A percentile compares a stretch with the other conserved stretches of the same genome.
These are phyloP conservation scores for Glycine latifolia DNA, from an alignment of 306 rosid species.

Conservation along the genomic window DNA sequence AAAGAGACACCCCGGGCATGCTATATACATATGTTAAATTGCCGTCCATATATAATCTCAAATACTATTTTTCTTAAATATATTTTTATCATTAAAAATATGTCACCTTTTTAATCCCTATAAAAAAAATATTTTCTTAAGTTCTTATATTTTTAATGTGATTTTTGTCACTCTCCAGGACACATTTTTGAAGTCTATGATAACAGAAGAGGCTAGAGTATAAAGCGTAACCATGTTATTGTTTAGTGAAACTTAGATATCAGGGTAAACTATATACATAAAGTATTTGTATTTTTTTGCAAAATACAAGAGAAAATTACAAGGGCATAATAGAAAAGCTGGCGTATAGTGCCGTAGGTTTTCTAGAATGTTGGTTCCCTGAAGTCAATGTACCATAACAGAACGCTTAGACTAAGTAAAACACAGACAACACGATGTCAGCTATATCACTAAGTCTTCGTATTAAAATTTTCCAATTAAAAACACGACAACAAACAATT, in stretches of 20 bases:
- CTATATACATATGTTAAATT: background rate
- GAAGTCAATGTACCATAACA: constrained; percentile 36
- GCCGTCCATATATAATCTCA: constrained; percentile 17
- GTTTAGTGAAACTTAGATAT: background rate
- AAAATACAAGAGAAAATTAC: background rate
- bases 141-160: too few relatives aligned
- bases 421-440: constrained; percentile 27
- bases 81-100: background rate
- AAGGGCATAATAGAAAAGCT: background rate
- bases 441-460: background rate
- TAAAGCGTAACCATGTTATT: background rate
- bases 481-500: constrained; percentile 21
- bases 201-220: background rate
- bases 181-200: background rate
- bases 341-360: constrained; percentile 5
- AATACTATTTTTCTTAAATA: background rate
- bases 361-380: constrained; percentile 45
- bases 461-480: background rate
- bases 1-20: too few relatives aligned
- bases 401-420: constrained; percentile 45
- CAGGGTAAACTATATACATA: too few relatives aligned
- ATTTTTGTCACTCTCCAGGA: too few relatives aligned
- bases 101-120: background rate
- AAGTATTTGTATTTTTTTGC: background rate
- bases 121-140: background rate